Conservation (phyloP, 1,284 basidiomycete genomes). For the Agroathelia rolfsii region DNA sequence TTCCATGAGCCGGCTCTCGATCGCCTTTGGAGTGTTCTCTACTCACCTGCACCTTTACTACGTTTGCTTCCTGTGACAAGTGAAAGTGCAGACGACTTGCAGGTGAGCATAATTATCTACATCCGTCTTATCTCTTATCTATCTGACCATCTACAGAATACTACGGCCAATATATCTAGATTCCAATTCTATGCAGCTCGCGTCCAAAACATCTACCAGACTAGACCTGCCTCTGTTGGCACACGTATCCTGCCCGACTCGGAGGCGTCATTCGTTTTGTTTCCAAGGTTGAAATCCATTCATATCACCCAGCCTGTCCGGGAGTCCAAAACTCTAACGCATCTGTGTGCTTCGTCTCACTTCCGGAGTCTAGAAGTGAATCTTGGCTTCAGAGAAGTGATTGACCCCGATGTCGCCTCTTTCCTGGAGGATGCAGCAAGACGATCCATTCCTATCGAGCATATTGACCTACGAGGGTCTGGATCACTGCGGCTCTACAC, state of each 20-base stretch:
- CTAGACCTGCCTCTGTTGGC: slow-evolving; percentile 21
- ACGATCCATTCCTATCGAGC: slow-evolving; percentile 23
- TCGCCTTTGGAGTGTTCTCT: slow-evolving; percentile 17
- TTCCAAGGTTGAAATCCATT: slow-evolving; percentile 29
- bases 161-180: slow-evolving; percentile 14
- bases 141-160: slow-evolving; percentile 13
- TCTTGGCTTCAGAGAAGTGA: slow-evolving; percentile 29
- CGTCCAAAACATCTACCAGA: slow-evolving; percentile 34
- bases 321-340: slow-evolving; percentile 19
- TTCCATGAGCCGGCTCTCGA: slow-evolving; percentile 16
- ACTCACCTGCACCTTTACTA: slow-evolving; percentile 20
- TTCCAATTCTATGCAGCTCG: slow-evolving; percentile 36
- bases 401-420: too few species aligned
- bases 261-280: slow-evolving; percentile 8
- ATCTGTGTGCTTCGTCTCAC: slow-evolving; percentile 24
- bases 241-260: slow-evolving; percentile 14
- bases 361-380: slow-evolving; percentile 33
- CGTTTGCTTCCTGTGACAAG: slow-evolving; percentile 28
- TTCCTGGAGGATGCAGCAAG: slow-evolving; percentile 18
- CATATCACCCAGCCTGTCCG: slow-evolving; percentile 29
- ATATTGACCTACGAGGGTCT: slow-evolving; percentile 37
- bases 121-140: not conserved
- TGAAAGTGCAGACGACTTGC: slow-evolving; percentile 16
- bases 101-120: too few species aligned
- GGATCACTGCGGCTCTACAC: slow-evolving; percentile 26